These are phyloP conservation scores for Globisporangium nagaii DNA, from an alignment of 352 stramenopile species.

Conservation along the genomic window DNA sequence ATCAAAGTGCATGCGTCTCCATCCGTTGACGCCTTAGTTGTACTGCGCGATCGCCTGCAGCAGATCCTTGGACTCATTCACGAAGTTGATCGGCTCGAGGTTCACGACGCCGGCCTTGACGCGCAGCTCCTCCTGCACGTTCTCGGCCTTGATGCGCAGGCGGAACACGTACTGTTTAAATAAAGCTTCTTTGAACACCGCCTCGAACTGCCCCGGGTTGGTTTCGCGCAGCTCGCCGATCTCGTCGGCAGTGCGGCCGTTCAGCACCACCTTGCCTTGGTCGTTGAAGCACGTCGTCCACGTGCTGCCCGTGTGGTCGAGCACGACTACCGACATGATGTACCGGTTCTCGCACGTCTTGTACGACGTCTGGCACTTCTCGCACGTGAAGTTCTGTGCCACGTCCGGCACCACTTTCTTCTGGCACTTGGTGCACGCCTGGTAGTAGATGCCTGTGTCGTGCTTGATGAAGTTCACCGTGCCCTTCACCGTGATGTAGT, in stretches of 20 bases:
- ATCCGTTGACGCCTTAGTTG: no score
- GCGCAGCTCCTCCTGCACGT: conserved; percentile 93
- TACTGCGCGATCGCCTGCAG: conserved; percentile 90
- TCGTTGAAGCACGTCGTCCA: conserved; percentile 98
- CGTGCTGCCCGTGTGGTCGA: conserved; percentile 91
- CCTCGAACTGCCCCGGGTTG: conserved; percentile 89
- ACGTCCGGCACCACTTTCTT: conserved; percentile 92
- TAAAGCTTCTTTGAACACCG: conserved; percentile 89
- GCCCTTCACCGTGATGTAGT: conserved; percentile 95
- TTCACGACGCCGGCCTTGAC: conserved; percentile 92
- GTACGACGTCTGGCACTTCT: conserved; percentile 96
- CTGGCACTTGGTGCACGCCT: conserved; percentile 85
- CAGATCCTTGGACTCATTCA: conserved; percentile 89
- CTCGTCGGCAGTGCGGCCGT: conserved; percentile 90
- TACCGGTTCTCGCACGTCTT: conserved; percentile 92
- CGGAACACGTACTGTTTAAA: conserved; percentile 89
- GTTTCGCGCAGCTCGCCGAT: conserved; percentile 80
- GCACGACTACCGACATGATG: conserved; percentile 92
- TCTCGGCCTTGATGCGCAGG: conserved; percentile 94
- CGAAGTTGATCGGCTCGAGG: conserved; percentile 92
- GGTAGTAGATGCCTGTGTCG: conserved; percentile 85
- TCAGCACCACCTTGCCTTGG: conserved; percentile 91
- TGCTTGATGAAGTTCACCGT: conserved; percentile 98
- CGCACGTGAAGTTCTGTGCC: conserved; percentile 93
- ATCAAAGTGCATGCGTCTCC: no score